These are phyloP conservation scores for Pleoardoris graminearum DNA, from an alignment of 2,329 filamentous ascomycete genomes.

Conservation along the genomic window DNA sequence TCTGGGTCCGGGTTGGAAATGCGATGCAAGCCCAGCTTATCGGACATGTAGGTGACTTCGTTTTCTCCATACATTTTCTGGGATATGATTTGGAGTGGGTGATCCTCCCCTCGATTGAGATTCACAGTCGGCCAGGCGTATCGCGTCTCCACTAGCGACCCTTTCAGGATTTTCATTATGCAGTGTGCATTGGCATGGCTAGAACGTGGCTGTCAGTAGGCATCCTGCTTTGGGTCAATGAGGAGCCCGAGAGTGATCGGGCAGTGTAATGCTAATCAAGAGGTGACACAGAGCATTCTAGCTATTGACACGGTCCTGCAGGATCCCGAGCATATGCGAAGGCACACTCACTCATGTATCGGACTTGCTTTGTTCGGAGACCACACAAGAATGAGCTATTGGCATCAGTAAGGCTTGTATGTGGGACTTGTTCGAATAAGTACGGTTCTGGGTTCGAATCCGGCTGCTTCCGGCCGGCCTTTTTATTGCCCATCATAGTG, in stretches of 20 bases:
- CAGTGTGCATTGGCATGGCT: slow-evolving; percentile 75
- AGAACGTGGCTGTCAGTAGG: slow-evolving; percentile 4
- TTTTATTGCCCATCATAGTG: too few species aligned
- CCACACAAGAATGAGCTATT: slow-evolving; percentile 84
- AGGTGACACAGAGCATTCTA: too few species aligned
- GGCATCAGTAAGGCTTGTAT: background rate
- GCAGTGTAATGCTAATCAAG: too few species aligned
- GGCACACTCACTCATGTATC: slow-evolving; percentile 69
- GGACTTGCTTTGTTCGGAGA: slow-evolving; percentile 79
- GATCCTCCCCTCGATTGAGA: slow-evolving; percentile 50
- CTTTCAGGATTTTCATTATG: slow-evolving; percentile 85
- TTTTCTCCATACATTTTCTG: slow-evolving; percentile 71
- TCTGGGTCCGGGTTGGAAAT: slow-evolving; percentile 73
- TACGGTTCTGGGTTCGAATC: too few species aligned
- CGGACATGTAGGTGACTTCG: slow-evolving; percentile 87
- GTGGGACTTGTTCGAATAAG: too few species aligned
- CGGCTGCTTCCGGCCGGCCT: too few species aligned
- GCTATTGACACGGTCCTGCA: background rate
- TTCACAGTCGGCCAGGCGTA: slow-evolving; percentile 69
- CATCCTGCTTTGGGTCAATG: too few species aligned
- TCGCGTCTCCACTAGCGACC: slow-evolving; percentile 77
- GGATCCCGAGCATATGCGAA: too few species aligned
- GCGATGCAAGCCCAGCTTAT: slow-evolving; percentile 81
- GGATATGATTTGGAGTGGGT: slow-evolving; percentile 66
- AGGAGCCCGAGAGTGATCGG: too few species aligned